Conservation (phyloP, 495 filamentous ascomycete genomes). For the Talaromyces proteolyticus region DNA sequence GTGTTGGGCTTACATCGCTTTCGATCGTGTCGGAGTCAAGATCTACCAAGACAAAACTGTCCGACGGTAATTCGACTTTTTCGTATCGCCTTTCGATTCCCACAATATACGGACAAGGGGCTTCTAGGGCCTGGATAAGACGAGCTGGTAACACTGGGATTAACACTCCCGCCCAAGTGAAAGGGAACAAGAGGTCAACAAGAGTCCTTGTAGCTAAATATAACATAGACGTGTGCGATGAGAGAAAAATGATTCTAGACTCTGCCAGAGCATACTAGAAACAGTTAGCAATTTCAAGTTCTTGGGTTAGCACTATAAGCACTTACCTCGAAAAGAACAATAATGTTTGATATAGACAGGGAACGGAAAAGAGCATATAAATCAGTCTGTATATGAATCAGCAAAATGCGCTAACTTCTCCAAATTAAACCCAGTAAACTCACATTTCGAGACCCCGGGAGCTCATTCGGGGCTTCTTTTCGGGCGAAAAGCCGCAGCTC, state of each 20-base stretch:
- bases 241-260: conserved; percentile 91
- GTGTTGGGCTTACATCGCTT: conserved; percentile 63
- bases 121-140: conserved; percentile 82
- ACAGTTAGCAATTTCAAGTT: neutral
- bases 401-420: conserved; percentile 3
- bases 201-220: conserved; percentile 84
- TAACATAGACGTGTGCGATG: conserved; percentile 94
- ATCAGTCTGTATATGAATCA: conserved; percentile 55
- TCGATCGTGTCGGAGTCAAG: conserved; percentile 86
- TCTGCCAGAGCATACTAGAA: conserved; percentile 75
- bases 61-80: conserved; percentile 84
- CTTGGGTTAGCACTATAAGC: conserved; percentile 8
- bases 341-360: conserved; percentile 83
- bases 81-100: conserved; percentile 94
- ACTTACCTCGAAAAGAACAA: conserved; percentile 74
- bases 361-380: conserved; percentile 89
- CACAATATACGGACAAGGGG: conserved; percentile 94
- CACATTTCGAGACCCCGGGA: conserved; percentile 80
- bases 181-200: conserved; percentile 77
- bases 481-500: conserved; percentile 89
- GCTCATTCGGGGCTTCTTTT: conserved; percentile 89
- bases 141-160: conserved; percentile 89
- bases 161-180: conserved; percentile 88
- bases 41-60: conserved; percentile 93
- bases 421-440: conserved; percentile 5